phyloP scores from a whole-genome alignment of 2,329 filamentous ascomycete genomes.

The Exserohilum turcica region DNA sequence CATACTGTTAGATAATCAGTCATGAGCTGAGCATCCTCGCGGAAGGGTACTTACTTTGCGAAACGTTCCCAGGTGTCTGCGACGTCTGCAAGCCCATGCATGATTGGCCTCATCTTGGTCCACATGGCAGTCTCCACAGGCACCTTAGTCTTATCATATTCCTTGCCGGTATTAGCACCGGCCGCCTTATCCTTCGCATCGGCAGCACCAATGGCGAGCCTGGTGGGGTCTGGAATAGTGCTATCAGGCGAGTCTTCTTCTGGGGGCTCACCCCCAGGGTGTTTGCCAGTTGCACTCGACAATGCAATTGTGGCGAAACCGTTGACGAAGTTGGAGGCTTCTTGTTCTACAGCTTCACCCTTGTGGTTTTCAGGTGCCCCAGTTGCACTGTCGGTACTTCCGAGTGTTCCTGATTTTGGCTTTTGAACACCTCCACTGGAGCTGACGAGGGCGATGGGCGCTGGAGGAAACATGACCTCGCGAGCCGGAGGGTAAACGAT shows the following conservation, averaged over 20 bases:
- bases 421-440: slow-evolving; percentile 75
- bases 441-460: slow-evolving; percentile 74
- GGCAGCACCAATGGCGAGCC: slow-evolving; percentile 59
- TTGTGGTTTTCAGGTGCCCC: slow-evolving; percentile 83
- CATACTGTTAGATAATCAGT: slow-evolving; percentile 37
- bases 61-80: slow-evolving; percentile 68
- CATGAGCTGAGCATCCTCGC: not conserved
- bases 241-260: slow-evolving; percentile 52
- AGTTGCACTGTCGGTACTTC: slow-evolving; percentile 76
- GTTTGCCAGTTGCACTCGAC: slow-evolving; percentile 76
- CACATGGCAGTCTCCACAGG: slow-evolving; percentile 79
- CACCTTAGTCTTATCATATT: slow-evolving; percentile 77
- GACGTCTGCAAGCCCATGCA: slow-evolving; percentile 67
- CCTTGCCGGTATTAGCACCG: slow-evolving; percentile 56
- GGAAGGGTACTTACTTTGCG: slow-evolving; percentile 55
- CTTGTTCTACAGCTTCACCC: slow-evolving; percentile 81
- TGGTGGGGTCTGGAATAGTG: slow-evolving; percentile 65
- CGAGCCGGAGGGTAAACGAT: slow-evolving; percentile 69
- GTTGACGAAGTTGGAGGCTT: slow-evolving; percentile 80
- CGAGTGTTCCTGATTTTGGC: slow-evolving; percentile 74
- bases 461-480: slow-evolving; percentile 72
- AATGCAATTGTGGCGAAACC: slow-evolving; percentile 73
- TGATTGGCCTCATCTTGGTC: slow-evolving; percentile 73
- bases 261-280: slow-evolving; percentile 68
- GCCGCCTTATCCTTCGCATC: slow-evolving; percentile 60